phyloP scores from a whole-genome alignment of 2,329 filamentous ascomycete species.

The Colletotrichum phormii region DNA sequence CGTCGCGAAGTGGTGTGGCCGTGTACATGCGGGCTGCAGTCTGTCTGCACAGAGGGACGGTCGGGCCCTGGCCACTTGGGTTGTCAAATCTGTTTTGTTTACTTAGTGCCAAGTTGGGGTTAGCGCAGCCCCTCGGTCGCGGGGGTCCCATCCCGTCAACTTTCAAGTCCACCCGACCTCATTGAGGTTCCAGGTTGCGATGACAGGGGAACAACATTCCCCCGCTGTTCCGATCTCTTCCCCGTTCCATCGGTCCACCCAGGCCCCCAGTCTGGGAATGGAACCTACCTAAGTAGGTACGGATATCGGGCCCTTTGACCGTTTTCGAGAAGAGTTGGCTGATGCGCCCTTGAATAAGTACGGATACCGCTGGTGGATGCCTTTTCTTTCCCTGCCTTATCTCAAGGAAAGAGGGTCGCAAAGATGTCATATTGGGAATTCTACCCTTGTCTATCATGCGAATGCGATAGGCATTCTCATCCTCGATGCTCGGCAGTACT shows the following conservation, averaged over 20 bases:
- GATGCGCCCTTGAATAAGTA: background rate
- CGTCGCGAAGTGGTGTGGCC: slow-evolving; percentile 25
- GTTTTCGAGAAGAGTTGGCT: background rate
- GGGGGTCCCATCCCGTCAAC: background rate
- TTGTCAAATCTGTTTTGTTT: slow-evolving; percentile 35
- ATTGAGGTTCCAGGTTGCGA: too few species aligned
- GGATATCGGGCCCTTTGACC: background rate
- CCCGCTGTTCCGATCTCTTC: slow-evolving; percentile 22
- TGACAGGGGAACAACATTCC: slow-evolving; percentile 33
- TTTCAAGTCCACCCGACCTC: too few species aligned
- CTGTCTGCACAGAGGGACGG: slow-evolving; percentile 1
- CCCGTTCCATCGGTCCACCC: background rate
- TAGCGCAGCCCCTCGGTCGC: slow-evolving; percentile 12
- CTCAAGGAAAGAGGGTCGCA: background rate
- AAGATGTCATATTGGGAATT: background rate
- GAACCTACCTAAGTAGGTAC: background rate
- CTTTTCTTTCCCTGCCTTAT: background rate
- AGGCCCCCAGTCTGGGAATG: background rate
- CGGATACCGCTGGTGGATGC: background rate
- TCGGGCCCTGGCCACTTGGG: slow-evolving; percentile 12
- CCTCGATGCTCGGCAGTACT: background rate
- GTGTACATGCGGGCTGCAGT: slow-evolving; percentile 11
- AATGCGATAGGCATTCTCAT: background rate
- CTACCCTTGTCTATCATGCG: background rate
- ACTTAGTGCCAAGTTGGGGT: slow-evolving; percentile 15